A percentile compares a stretch with the other conserved stretches of the same genome.
phyloP scores from a whole-genome alignment of 768 basidiomycete species.

The Leccinum subgranulosum region DNA sequence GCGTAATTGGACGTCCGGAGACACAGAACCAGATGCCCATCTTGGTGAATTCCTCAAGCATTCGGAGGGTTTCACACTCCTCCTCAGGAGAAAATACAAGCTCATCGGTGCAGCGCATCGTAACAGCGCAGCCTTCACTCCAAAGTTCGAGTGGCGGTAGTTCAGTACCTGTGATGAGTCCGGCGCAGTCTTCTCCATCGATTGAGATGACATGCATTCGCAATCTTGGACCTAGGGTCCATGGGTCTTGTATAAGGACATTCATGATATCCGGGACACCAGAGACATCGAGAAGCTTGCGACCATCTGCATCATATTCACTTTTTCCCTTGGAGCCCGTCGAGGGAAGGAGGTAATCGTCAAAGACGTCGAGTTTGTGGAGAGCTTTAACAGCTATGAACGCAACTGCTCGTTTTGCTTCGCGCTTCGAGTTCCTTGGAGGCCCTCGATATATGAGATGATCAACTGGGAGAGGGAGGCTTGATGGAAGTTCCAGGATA shows the following conservation, averaged over 20 bases:
- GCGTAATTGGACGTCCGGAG: constrained; percentile 52
- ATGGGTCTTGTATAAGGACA: constrained; percentile 64
- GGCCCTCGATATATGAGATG: constrained; percentile 62
- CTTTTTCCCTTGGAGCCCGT: constrained; percentile 47
- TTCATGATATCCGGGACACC: constrained; percentile 52
- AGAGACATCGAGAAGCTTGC: constrained; percentile 39
- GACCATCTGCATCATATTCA: constrained; percentile 53
- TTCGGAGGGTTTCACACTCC: constrained; percentile 42
- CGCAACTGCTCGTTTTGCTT: constrained; percentile 80
- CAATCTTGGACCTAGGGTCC: constrained; percentile 52
- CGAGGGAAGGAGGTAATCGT: constrained; percentile 78
- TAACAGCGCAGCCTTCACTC: constrained; percentile 28
- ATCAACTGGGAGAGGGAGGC: constrained; percentile 55
- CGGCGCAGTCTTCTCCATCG: constrained; percentile 49
- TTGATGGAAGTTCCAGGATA: constrained; percentile 62
- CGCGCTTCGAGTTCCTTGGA: constrained; percentile 61
- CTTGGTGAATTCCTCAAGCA: constrained; percentile 67
- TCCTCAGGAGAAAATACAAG: constrained; percentile 46
- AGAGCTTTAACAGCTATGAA: constrained; percentile 74
- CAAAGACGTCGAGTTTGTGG: constrained; percentile 69
- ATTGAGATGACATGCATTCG: constrained; percentile 65
- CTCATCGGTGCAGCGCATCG: constrained; percentile 47
- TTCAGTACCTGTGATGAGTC: constrained; percentile 63
- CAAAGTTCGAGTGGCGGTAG: constrained; percentile 48
- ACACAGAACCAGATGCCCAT: constrained; percentile 60